A percentile compares a stretch with the other conserved stretches of the same genome.
phyloP scores from a whole-genome alignment of 805 yeast genomes.

The Candida xyloterini region DNA sequence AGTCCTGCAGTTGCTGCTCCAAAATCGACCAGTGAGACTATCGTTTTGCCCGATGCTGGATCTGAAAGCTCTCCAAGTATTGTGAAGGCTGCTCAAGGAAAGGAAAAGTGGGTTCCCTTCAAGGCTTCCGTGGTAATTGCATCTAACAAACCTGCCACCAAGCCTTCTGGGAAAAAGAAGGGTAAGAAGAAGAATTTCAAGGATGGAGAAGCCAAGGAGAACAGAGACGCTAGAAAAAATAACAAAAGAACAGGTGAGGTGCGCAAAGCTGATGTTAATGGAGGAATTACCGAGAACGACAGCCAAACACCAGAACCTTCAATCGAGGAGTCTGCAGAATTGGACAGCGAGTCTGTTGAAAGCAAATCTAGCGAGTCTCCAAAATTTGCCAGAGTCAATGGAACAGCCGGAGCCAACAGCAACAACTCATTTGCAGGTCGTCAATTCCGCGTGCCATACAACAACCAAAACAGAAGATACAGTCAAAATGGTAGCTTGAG shows the following conservation, averaged over 20 bases:
- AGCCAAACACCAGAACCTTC: constrained; percentile 1
- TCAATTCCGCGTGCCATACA: constrained; percentile 21
- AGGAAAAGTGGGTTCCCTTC: constrained; percentile 73
- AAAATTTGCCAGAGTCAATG: constrained; percentile 2
- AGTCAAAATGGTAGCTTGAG: constrained; percentile 20
- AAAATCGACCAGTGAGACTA: constrained; percentile 38
- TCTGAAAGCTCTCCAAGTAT: constrained; percentile 17
- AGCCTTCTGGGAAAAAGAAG: constrained; percentile 18
- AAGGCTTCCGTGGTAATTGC: constrained; percentile 50
- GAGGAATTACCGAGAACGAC: constrained; percentile 1
- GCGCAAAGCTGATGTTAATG: constrained; percentile 6
- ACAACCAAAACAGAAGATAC: constrained; percentile 22
- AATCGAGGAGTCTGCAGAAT: not conserved
- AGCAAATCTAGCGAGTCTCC: constrained; percentile 2
- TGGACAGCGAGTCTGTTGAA: constrained; percentile 5
- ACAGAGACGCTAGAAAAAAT: constrained; percentile 7
- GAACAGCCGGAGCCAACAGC: constrained; percentile 1
- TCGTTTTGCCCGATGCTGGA: constrained; percentile 26
- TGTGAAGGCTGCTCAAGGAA: constrained; percentile 38
- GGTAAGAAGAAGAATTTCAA: constrained; percentile 23
- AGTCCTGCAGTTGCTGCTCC: constrained; percentile 25
- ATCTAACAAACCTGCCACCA: constrained; percentile 15
- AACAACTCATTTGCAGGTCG: constrained; percentile 18
- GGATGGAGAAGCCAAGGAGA: constrained; percentile 9
- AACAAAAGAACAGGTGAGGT: constrained; percentile 6